Evolutionary conservation across 108 stramenopile genomes (phyloP), one percentile per base, ranked within the genome.

Genomic region (Conticribra weissflogii): DNA sequence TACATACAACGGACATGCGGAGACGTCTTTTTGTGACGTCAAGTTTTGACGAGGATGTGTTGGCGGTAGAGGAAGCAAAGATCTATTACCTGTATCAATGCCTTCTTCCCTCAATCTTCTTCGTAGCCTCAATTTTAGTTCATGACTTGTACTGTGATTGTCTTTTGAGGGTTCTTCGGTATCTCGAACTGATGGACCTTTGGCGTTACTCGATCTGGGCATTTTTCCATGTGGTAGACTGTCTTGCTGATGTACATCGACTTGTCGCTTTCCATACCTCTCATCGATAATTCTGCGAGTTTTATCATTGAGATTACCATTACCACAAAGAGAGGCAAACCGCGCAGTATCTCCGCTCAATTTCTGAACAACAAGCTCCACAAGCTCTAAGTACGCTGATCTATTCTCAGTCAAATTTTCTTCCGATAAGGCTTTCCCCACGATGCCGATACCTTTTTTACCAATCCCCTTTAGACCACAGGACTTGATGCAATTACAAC

Each of bases 401-500:
- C 85, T 62, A 52, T 86, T 87, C 24, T 96, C 95, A 8, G 85
- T 65, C 3, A 93, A 62, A 29, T 77, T 90, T 65, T 93, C 95
- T 9, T 78, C 86, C 21, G 85, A 81, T 4, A 96, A 66, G 5
- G 89, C 70, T 74, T 78, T 88, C 4, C 84, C 85, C 21, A 77
- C 69, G 2, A 76, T 72, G 23, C 78, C 54, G 2, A 93, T 68
- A 3, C 92, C 95, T 49, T 66, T 85, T 68, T 91, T 96, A 9
- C 95, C 95, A 41, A 93, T 83, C 17, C 85, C 89, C 24, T 46
- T 65, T 52, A 90, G 55, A 16, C 89, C 92, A 45, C 69, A 66
- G 25, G 53, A 54, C 22, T 83, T 85, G 4, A 93, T 83, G 54
- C 89, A 92, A n/a, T 55, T 30, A 12, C 45, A 59, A 65, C 86